phyloP scores from a whole-genome alignment of 441 rosid species.

The Croton laevigatus region DNA sequence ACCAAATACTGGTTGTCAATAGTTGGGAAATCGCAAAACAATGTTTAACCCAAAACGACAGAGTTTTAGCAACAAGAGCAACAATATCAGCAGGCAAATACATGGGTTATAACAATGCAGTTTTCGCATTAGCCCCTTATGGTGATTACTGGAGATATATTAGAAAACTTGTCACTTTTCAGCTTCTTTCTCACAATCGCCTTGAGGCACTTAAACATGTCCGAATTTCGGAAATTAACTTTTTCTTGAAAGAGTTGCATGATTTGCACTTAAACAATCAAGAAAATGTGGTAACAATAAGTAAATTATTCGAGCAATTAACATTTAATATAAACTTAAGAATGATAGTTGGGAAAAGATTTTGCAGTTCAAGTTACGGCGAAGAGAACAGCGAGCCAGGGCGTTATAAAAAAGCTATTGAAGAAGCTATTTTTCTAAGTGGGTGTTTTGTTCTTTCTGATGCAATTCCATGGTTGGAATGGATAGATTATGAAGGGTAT shows the following conservation, averaged over 20 bases:
- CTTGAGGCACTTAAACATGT: constrained; percentile 44
- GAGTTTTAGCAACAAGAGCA: constrained; percentile 44
- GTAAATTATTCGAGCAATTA: constrained; percentile 34
- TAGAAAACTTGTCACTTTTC: constrained; percentile 47
- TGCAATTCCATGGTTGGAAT: constrained; percentile 51
- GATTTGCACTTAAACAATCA: too few species aligned
- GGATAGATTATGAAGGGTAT: constrained; percentile 48
- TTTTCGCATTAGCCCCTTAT: constrained; percentile 51
- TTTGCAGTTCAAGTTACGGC: constrained; percentile 22
- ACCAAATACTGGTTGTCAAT: constrained; percentile 28
- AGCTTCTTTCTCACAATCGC: constrained; percentile 53
- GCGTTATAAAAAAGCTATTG: constrained; percentile 40
- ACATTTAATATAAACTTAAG: constrained; percentile 44
- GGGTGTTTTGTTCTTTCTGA: constrained; percentile 40
- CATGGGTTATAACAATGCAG: constrained; percentile 48
- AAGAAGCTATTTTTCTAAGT: constrained; percentile 32
- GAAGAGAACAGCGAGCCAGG: constrained; percentile 39
- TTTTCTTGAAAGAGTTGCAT: constrained; percentile 40
- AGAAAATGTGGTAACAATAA: constrained; percentile 21
- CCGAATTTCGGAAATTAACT: constrained; percentile 36
- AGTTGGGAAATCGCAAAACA: constrained; percentile 35
- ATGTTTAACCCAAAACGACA: constrained; percentile 52
- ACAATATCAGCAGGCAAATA: constrained; percentile 1
- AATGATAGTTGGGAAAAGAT: constrained; percentile 42
- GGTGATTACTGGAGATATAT: constrained; percentile 64